Base-by-base conservation (phyloP, 495 filamentous ascomycete species). In the Xylaria flabelliformis region DNA sequence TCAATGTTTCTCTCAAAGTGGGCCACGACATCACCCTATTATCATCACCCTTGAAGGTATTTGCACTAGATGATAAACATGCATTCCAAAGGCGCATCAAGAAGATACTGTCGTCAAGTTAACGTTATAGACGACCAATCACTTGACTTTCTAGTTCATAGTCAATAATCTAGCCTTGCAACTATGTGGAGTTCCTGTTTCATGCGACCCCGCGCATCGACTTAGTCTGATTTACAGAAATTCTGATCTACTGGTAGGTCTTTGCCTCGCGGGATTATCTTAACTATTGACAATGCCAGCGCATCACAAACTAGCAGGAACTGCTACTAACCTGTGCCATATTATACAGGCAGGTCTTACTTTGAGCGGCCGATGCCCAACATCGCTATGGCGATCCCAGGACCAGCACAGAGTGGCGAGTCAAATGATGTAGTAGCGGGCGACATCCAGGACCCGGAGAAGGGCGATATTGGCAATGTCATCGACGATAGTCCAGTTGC, bases 21-120 rank as follows among this genome's bases (percentile, higher is more conserved):
- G 64, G 46, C 64, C 64, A n/a, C 46, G 46, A 53, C 19, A 53
- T 29, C 12, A 51, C 46, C 46, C 64, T 51, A 29, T 53, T 53
- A 67, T 53, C 64, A 36, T 15, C 17, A 61, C 17, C 58, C 42
- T 15, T 34, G 41, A 44, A 46, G 46, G 39, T 36, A 64, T 29
- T 9, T 29, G 21, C 46, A 64, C 61, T 64, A 46, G 24, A 26
- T 17, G 53, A 32, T 32, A 56, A 56, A 24, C n/a, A 13, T 32
- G 26, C 53, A 56, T 56, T 32, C 26, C 29, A 26, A 3, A 56
- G 26, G 24, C 29, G 53, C 26, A 56, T 32, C 6, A 3, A 32
- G 26, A 29, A 56, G 24, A 56, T 32, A 7, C 3, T 32, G 24
- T 56, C 53, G 53, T 26, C 26, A 56, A 32, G 51, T 56, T 56